Evolutionary conservation across 2,329 filamentous ascomycete genomes (phyloP).

Genomic region (Drechslera avenae): DNA sequence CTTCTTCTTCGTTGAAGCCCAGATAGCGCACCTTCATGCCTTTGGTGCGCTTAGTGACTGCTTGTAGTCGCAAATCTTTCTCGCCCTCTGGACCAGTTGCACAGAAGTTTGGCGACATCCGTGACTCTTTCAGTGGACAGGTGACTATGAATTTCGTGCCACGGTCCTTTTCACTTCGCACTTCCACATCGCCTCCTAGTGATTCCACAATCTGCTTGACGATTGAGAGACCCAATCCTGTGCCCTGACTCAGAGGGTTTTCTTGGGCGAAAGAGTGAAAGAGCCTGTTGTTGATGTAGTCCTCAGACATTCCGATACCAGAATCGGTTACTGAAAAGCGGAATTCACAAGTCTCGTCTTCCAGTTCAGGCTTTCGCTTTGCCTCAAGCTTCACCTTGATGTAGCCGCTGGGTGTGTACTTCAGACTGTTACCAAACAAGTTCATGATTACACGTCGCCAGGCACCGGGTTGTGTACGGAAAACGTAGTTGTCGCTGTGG

Average conservation of each 20-base stretch:
- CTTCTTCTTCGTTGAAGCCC: slow-evolving; percentile 42
- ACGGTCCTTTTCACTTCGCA: slow-evolving; percentile 42
- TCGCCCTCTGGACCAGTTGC: slow-evolving; percentile 28
- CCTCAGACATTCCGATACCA: slow-evolving; percentile 49
- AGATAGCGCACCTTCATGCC: slow-evolving; percentile 40
- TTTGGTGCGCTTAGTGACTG: slow-evolving; percentile 36
- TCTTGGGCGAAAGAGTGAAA: slow-evolving; percentile 50
- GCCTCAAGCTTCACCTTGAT: slow-evolving; percentile 46
- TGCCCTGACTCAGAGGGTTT: slow-evolving; percentile 46
- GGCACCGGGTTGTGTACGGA: slow-evolving; percentile 47
- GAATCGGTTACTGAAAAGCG: slow-evolving; percentile 45
- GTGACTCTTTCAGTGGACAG: slow-evolving; percentile 41
- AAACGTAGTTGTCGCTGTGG: slow-evolving; percentile 41
- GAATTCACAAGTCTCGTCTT: slow-evolving; percentile 37
- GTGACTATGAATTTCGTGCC: slow-evolving; percentile 48
- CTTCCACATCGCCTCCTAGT: slow-evolving; percentile 45
- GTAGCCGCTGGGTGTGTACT: slow-evolving; percentile 47
- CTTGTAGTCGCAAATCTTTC: slow-evolving; percentile 28
- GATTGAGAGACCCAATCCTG: slow-evolving; percentile 48
- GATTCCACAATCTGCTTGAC: slow-evolving; percentile 48
- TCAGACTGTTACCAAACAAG: slow-evolving; percentile 48
- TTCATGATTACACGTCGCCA: slow-evolving; percentile 50
- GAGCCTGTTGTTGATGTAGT: slow-evolving; percentile 45
- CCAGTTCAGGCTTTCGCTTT: slow-evolving; percentile 21
- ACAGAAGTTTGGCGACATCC: slow-evolving; percentile 36